Evolutionary conservation across 2,329 filamentous ascomycete species (phyloP).

Genomic region (Clonostachys chloroleuca): DNA sequence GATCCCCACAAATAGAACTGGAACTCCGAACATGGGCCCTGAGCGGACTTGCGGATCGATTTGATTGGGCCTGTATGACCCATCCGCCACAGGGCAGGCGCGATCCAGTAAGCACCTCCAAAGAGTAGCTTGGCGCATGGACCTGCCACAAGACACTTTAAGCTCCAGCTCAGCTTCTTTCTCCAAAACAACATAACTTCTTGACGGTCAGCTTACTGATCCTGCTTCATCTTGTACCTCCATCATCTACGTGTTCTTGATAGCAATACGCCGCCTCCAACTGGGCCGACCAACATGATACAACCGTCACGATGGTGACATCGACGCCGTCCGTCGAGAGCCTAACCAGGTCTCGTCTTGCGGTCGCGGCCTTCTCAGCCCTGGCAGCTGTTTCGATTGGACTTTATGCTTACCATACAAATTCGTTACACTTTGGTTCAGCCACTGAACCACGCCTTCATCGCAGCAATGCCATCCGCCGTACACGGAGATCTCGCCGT

Average conservation of each 20-base stretch:
- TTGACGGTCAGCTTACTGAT: too few species aligned
- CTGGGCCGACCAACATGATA: slow-evolving; percentile 20
- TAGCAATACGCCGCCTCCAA: not conserved
- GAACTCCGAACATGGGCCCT: too few species aligned
- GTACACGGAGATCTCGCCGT: slow-evolving; percentile 30
- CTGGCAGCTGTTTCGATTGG: slow-evolving; percentile 51
- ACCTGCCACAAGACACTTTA: too few species aligned
- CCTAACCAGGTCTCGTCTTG: slow-evolving; percentile 48
- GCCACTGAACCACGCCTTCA: slow-evolving; percentile 35
- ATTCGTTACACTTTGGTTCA: not conserved
- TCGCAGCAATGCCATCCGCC: slow-evolving; percentile 64
- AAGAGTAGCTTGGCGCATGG: too few species aligned
- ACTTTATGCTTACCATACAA: slow-evolving; percentile 49
- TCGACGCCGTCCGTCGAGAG: slow-evolving; percentile 46
- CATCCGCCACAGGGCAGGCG: too few species aligned
- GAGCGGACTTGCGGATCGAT: too few species aligned
- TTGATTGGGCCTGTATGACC: too few species aligned
- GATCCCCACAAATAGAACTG: too few species aligned
- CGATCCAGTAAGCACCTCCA: too few species aligned
- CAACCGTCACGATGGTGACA: slow-evolving; percentile 36
- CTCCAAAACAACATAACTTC: not conserved
- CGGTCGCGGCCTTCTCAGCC: slow-evolving; percentile 51
- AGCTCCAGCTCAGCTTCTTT: not conserved
- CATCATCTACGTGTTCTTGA: too few species aligned
- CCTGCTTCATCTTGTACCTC: too few species aligned